Evolutionary conservation across 2,329 filamentous ascomycete species (phyloP).

Genomic region (Ophiocordyceps camponoti-saundersi): DNA sequence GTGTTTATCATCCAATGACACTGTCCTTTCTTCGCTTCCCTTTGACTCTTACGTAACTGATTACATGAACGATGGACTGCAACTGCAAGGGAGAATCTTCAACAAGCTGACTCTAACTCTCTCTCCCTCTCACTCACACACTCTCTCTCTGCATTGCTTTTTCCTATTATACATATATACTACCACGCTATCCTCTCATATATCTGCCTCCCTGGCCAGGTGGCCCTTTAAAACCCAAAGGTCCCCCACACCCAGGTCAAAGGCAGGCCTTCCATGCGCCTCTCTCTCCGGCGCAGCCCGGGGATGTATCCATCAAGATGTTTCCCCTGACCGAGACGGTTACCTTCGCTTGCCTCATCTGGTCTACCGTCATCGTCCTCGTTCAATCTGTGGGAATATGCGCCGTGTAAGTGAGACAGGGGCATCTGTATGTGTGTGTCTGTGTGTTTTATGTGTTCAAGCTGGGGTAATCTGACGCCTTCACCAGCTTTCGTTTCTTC

Average conservation of each 20-base stretch:
- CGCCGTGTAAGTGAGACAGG: constrained; percentile 28
- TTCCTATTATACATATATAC: too few species aligned
- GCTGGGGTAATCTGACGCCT: constrained; percentile 1
- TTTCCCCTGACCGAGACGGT: constrained; percentile 15
- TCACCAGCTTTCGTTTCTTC: constrained; percentile 31
- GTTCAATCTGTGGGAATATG: constrained; percentile 39
- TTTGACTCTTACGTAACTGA: too few species aligned
- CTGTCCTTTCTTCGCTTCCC: too few species aligned
- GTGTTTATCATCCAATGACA: background rate
- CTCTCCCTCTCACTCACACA: too few species aligned
- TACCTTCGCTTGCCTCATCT: constrained; percentile 31
- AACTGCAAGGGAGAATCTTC: too few species aligned
- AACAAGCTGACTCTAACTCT: too few species aligned
- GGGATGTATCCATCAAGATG: constrained; percentile 7
- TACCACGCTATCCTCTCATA: too few species aligned
- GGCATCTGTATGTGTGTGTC: too few species aligned
- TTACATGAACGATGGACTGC: too few species aligned
- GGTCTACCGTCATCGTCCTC: constrained; percentile 32
- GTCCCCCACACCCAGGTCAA: too few species aligned
- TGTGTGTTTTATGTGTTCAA: background rate
- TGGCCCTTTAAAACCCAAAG: background rate
- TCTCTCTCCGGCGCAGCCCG: background rate
- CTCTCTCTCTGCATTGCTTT: too few species aligned
- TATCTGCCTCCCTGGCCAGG: background rate
- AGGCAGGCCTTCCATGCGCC: background rate